These are phyloP conservation scores for Kwoniella shivajii DNA, from an alignment of 1,284 basidiomycete genomes.

Conservation along the genomic window DNA sequence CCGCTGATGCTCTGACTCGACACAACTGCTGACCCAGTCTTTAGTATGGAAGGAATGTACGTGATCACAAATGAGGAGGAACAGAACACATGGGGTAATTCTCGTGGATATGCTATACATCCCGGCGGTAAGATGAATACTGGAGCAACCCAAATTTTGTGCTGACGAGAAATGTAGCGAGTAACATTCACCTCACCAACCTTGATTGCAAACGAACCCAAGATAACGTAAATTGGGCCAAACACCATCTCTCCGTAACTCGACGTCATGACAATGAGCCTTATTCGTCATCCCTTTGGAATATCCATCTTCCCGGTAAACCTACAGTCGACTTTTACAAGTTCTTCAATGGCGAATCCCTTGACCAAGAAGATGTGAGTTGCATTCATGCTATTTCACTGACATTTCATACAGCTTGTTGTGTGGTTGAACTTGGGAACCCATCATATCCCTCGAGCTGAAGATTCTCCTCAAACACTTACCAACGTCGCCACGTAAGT, in stretches of 20 bases:
- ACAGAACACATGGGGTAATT: constrained; percentile 60
- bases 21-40: neutral
- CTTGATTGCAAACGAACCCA: constrained; percentile 62
- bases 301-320: constrained; percentile 63
- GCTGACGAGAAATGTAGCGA: neutral
- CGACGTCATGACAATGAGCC: constrained; percentile 64
- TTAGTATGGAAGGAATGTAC: constrained; percentile 33
- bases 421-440: constrained; percentile 34
- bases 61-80: constrained; percentile 35
- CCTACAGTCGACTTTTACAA: constrained; percentile 64
- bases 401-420: constrained; percentile 16
- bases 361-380: constrained; percentile 44
- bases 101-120: constrained; percentile 56
- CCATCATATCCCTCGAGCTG: constrained; percentile 27
- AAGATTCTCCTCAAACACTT: constrained; percentile 54
- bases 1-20: neutral
- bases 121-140: neutral
- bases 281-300: constrained; percentile 63
- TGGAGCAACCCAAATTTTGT: neutral
- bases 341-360: constrained; percentile 44
- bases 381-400: neutral
- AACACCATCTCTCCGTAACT: constrained; percentile 65
- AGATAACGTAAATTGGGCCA: constrained; percentile 67
- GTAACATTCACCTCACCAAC: constrained; percentile 28
- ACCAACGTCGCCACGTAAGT: constrained; percentile 60